These are phyloP conservation scores for Bimuria novae-zelandiae DNA, from an alignment of 2,329 filamentous ascomycete species.

Conservation along the genomic window DNA sequence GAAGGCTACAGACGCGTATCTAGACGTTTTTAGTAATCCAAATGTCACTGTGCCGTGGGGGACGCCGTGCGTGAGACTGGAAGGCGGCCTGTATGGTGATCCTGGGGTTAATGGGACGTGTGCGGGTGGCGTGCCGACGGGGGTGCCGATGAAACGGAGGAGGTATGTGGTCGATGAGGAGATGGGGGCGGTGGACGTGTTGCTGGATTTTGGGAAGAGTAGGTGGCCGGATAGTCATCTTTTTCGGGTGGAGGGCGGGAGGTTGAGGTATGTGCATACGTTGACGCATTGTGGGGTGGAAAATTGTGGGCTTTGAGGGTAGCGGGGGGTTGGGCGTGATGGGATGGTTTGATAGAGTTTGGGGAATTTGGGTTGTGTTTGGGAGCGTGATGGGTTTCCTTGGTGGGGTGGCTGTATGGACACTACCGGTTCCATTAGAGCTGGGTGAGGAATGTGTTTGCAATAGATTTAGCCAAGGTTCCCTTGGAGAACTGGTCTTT, in stretches of 20 bases:
- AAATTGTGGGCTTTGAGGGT: constrained; percentile 24
- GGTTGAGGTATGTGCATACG: constrained; percentile 34
- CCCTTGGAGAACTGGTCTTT: too few relatives aligned
- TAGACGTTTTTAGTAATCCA: constrained; percentile 23
- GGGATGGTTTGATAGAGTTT: too few relatives aligned
- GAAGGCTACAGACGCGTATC: constrained; percentile 26
- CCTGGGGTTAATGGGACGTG: constrained; percentile 28
- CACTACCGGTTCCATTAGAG: too few relatives aligned
- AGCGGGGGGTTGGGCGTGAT: too few relatives aligned
- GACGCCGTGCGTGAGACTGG: constrained; percentile 30
- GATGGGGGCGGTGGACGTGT: constrained; percentile 27
- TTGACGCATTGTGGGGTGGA: constrained; percentile 31
- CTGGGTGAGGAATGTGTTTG: too few relatives aligned
- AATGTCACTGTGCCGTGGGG: constrained; percentile 30
- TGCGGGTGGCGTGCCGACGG: constrained; percentile 25
- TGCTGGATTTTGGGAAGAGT: constrained; percentile 29
- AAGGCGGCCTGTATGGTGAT: constrained; percentile 31
- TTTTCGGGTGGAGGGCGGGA: constrained; percentile 27
- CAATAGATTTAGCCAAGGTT: too few relatives aligned
- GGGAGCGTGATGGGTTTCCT: too few relatives aligned
- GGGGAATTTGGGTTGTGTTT: too few relatives aligned
- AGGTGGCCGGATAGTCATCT: constrained; percentile 34
- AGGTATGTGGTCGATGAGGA: constrained; percentile 33
- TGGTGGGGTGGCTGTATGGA: too few relatives aligned
- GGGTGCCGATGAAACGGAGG: constrained; percentile 26